phyloP scores from a whole-genome alignment of 441 rosid genomes.

The Breynia disticha region DNA sequence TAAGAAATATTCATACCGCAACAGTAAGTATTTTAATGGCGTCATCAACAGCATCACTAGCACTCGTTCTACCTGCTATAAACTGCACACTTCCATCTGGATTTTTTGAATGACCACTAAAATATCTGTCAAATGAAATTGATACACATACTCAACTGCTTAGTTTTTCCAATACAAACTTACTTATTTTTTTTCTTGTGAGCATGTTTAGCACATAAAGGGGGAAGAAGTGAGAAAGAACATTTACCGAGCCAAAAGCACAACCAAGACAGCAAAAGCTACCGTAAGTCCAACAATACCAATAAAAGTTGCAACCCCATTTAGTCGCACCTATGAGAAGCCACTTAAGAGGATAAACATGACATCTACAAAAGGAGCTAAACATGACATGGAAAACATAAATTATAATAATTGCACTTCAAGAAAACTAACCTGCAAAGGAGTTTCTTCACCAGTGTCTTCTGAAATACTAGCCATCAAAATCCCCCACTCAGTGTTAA shows the following conservation, averaged over 20 bases:
- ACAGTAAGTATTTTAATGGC: slow-evolving; percentile 69
- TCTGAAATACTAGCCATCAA: slow-evolving; percentile 94
- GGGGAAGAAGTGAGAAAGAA: not conserved
- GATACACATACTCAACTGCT: not conserved
- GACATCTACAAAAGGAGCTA: slow-evolving; percentile 5
- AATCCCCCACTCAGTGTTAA: slow-evolving; percentile 93
- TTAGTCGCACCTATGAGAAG: slow-evolving; percentile 66
- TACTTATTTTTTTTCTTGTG: too few relatives aligned
- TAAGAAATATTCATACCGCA: slow-evolving; percentile 47
- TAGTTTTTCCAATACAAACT: too few relatives aligned
- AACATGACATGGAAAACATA: slow-evolving; percentile 11
- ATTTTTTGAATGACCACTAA: slow-evolving; percentile 63
- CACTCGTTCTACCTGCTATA: slow-evolving; percentile 49
- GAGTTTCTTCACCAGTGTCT: slow-evolving; percentile 98
- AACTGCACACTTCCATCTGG: slow-evolving; percentile 37
- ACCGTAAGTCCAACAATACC: slow-evolving; percentile 86
- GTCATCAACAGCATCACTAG: slow-evolving; percentile 55
- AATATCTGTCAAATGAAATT: slow-evolving; percentile 41
- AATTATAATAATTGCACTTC: not conserved
- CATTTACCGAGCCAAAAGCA: slow-evolving; percentile 68
- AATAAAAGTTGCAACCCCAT: slow-evolving; percentile 92
- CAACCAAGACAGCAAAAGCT: slow-evolving; percentile 67
- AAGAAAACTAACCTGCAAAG: slow-evolving; percentile 62
- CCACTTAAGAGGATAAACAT: slow-evolving; percentile 10
- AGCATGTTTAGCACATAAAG: too few relatives aligned